phyloP scores from a whole-genome alignment of 495 filamentous ascomycete genomes.

The Penicillium antarcticum region DNA sequence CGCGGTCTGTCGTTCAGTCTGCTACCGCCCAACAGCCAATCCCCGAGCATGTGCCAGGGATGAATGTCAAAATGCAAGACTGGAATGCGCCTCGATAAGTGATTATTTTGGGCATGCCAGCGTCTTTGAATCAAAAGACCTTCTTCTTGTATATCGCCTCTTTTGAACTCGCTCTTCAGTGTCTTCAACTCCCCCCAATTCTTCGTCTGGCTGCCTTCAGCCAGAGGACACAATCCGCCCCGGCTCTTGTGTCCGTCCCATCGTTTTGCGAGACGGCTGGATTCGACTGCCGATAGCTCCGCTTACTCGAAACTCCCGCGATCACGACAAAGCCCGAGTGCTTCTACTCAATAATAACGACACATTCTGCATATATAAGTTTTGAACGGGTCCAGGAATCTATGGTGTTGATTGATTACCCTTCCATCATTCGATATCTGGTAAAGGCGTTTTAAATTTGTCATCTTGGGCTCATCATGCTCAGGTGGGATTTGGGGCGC shows the following conservation, averaged over 20 bases:
- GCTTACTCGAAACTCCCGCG: not conserved
- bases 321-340: slow-evolving; percentile 1
- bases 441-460: slow-evolving; percentile 2
- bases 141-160: not conserved
- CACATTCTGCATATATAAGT: slow-evolving; percentile 2
- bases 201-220: not conserved
- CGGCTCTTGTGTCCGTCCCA: slow-evolving; percentile 13
- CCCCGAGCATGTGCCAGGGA: slow-evolving; percentile 29
- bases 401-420: not conserved
- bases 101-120: not conserved
- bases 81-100: slow-evolving; percentile 36
- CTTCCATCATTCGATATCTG: not conserved
- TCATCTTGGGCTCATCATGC: not conserved
- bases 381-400: slow-evolving; percentile 1
- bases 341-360: slow-evolving; percentile 2
- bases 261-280: slow-evolving; percentile 5
- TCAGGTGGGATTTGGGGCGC: not conserved
- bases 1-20: slow-evolving; percentile 36
- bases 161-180: not conserved
- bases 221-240: slow-evolving; percentile 6
- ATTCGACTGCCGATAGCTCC: not conserved
- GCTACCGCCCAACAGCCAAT: slow-evolving; percentile 35
- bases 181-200: not conserved
- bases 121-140: not conserved
- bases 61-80: slow-evolving; percentile 42